phyloP scores from a whole-genome alignment of 768 basidiomycete species.

The Phylloporus sp. region DNA sequence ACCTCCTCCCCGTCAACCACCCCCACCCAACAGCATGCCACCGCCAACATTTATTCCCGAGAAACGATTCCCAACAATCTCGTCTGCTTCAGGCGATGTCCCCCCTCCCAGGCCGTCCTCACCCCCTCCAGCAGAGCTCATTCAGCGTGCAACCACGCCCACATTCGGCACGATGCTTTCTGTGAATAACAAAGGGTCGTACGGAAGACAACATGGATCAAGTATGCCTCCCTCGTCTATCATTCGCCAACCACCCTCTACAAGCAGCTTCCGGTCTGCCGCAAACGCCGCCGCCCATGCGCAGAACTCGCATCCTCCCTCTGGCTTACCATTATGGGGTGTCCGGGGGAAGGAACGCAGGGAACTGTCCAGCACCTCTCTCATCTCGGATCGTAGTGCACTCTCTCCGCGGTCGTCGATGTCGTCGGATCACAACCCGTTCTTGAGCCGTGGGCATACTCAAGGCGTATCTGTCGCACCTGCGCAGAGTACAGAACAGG shows the following conservation, averaged over 20 bases:
- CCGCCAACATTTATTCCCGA: slow-evolving; percentile 79
- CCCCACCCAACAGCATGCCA: slow-evolving; percentile 66
- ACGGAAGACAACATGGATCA: slow-evolving; percentile 61
- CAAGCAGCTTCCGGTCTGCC: slow-evolving; percentile 78
- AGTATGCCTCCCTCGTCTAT: slow-evolving; percentile 71
- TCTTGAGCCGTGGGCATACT: slow-evolving; percentile 37
- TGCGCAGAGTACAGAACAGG: slow-evolving; percentile 32
- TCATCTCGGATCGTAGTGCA: slow-evolving; percentile 64
- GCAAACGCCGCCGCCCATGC: slow-evolving; percentile 56
- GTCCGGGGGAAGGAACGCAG: slow-evolving; percentile 51
- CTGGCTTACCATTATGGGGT: slow-evolving; percentile 46
- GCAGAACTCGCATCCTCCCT: slow-evolving; percentile 39
- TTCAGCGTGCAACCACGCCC: slow-evolving; percentile 87
- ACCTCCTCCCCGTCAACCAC: slow-evolving; percentile 73
- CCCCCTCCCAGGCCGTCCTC: slow-evolving; percentile 89
- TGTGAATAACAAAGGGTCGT: slow-evolving; percentile 47
- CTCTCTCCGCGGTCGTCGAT: slow-evolving; percentile 77
- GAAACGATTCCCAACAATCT: slow-evolving; percentile 44
- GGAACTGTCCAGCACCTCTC: slow-evolving; percentile 65
- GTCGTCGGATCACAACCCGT: slow-evolving; percentile 68
- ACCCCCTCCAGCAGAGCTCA: slow-evolving; percentile 88
- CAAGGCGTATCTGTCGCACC: slow-evolving; percentile 41
- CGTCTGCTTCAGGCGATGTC: slow-evolving; percentile 47
- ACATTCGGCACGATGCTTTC: slow-evolving; percentile 64
- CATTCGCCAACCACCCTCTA: slow-evolving; percentile 71